A percentile compares a stretch with the other conserved stretches of the same genome.
These are phyloP conservation scores for Irpex sp. DNA, from an alignment of 1,284 basidiomycete genomes.

Conservation along the genomic window DNA sequence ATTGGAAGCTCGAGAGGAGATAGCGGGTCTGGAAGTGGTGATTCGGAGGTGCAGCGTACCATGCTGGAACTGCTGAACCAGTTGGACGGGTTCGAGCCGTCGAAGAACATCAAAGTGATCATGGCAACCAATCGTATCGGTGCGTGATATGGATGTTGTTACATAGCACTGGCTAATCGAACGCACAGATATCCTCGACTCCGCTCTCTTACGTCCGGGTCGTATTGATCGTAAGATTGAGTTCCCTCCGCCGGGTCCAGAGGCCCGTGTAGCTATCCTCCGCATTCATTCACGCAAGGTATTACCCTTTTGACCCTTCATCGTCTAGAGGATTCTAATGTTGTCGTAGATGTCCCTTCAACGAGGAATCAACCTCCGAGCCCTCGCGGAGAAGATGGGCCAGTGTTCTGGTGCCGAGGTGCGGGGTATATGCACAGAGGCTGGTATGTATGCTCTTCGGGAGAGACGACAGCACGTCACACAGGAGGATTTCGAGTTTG, in stretches of 20 bases:
- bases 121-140: constrained; percentile 99
- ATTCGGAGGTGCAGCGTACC: constrained; percentile 97
- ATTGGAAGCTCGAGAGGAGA: constrained; percentile 95
- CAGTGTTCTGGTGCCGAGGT: constrained; percentile 98
- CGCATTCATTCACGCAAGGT: constrained; percentile 97
- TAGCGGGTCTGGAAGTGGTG: constrained; percentile 84
- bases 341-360: constrained; percentile 87
- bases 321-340: background rate
- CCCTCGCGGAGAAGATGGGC: constrained; percentile 98
- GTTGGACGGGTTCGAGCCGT: constrained; percentile 95
- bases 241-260: constrained; percentile 97
- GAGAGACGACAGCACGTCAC: constrained; percentile 96
- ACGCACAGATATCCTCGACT: constrained; percentile 85
- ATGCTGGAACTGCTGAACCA: constrained; percentile 98
- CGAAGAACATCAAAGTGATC: constrained; percentile 99
- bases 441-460: constrained; percentile 97
- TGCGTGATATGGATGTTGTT: constrained; percentile 26
- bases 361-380: constrained; percentile 93
- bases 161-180: background rate
- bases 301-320: constrained; percentile 12
- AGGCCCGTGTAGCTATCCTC: constrained; percentile 95
- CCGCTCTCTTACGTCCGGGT: constrained; percentile 91
- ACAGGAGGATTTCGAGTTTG: constrained; percentile 98
- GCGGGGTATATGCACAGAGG: constrained; percentile 97
- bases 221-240: constrained; percentile 99